phyloP scores from a whole-genome alignment of 768 basidiomycete genomes.

The Mrakia blollopis region DNA sequence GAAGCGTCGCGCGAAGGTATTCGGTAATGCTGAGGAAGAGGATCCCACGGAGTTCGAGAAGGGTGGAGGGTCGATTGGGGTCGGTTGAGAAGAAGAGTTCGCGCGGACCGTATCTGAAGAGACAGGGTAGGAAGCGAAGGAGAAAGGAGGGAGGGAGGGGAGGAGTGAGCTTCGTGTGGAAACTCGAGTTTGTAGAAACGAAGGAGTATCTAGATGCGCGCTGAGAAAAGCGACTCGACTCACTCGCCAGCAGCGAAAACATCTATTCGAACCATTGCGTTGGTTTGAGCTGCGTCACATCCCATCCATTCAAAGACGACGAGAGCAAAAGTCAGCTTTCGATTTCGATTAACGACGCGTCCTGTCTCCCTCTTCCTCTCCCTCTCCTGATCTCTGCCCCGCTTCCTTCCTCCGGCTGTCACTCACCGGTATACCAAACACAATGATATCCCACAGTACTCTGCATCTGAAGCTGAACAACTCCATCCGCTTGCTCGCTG shows the following conservation, averaged over 20 bases:
- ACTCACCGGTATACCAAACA: neutral
- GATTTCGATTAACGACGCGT: neutral
- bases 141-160: neutral
- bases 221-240: too few species aligned
- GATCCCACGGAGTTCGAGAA: neutral
- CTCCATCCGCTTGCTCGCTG: conserved; percentile 1
- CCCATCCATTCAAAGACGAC: too few species aligned
- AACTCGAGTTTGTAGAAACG: neutral
- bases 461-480: conserved; percentile 5
- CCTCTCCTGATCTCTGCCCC: too few species aligned
- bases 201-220: too few species aligned
- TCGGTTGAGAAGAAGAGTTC: conserved; percentile 2
- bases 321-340: neutral
- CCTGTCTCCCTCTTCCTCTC: neutral
- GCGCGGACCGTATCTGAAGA: conserved; percentile 7
- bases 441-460: conserved; percentile 1
- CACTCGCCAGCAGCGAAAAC: conserved; percentile 8
- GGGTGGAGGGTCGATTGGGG: neutral
- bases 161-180: neutral
- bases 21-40: conserved; percentile 17
- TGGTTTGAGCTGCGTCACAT: neutral
- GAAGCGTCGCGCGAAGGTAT: neutral
- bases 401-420: too few species aligned
- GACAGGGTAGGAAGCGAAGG: neutral
- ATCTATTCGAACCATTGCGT: neutral